These are phyloP conservation scores for Ceratorhiza oryzae-sativae DNA, from an alignment of 1,284 basidiomycete genomes.

Conservation along the genomic window DNA sequence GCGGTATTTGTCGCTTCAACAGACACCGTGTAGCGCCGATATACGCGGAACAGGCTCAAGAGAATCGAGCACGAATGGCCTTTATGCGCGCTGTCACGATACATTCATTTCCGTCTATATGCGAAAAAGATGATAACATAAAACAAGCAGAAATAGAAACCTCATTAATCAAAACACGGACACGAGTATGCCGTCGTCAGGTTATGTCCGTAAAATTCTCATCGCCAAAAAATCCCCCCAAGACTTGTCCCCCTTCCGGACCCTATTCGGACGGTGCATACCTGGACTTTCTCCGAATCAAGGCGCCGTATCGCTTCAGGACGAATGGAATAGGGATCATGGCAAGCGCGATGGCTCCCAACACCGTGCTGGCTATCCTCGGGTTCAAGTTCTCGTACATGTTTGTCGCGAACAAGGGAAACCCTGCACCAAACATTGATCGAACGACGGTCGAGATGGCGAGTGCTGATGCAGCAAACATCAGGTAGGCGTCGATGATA, in stretches of 20 bases:
- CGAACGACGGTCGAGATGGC: constrained; percentile 58
- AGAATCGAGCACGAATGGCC: background rate
- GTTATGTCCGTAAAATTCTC: background rate
- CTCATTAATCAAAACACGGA: background rate
- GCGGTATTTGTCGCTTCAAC: no score
- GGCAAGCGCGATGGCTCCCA: constrained; percentile 50
- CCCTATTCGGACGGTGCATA: constrained; percentile 35
- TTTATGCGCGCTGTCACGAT: background rate
- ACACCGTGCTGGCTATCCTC: constrained; percentile 53
- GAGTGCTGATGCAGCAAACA: constrained; percentile 57
- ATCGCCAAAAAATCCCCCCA: background rate
- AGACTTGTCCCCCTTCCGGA: background rate
- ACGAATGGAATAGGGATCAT: constrained; percentile 44
- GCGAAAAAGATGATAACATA: no score
- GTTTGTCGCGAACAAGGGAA: constrained; percentile 56
- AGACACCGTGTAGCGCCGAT: no score
- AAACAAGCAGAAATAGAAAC: background rate
- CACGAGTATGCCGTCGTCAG: background rate
- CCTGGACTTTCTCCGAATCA: constrained; percentile 39
- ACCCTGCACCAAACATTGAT: constrained; percentile 56
- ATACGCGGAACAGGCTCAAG: no score
- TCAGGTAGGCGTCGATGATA: constrained; percentile 60
- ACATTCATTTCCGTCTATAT: background rate
- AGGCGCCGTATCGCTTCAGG: constrained; percentile 40
- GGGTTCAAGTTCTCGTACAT: constrained; percentile 58